Evolutionary conservation across 306 rosid species (phyloP).

Genomic region (Medicago arabica): DNA sequence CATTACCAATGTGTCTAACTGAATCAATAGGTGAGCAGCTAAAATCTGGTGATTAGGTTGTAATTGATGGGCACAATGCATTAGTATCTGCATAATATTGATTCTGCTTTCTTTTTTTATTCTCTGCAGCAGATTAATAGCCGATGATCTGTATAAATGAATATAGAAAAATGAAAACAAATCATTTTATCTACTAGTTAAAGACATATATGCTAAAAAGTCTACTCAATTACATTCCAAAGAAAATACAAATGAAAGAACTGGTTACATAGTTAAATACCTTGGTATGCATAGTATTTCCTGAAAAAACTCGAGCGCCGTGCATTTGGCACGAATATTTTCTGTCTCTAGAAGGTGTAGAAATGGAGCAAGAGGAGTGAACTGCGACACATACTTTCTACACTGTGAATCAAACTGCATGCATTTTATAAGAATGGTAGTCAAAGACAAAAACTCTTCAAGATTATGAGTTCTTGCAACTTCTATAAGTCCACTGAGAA

Average conservation of each 20-base stretch:
- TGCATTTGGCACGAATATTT: constrained; percentile 54
- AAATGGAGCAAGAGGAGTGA: constrained; percentile 70
- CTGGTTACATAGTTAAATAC: constrained; percentile 49
- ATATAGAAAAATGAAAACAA: background rate
- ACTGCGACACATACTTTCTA: constrained; percentile 67
- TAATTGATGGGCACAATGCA: constrained; percentile 61
- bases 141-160: constrained; percentile 58
- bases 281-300: constrained; percentile 77
- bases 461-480: constrained; percentile 65
- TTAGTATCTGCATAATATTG: constrained; percentile 61
- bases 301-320: constrained; percentile 72
- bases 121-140: constrained; percentile 66
- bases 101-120: constrained; percentile 59
- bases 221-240: constrained; percentile 11
- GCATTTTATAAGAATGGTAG: constrained; percentile 72
- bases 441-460: constrained; percentile 66
- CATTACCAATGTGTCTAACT: constrained; percentile 66
- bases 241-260: constrained; percentile 22
- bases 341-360: constrained; percentile 63
- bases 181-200: background rate
- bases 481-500: constrained; percentile 70
- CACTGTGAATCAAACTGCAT: constrained; percentile 70
- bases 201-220: constrained; percentile 15
- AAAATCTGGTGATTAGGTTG: constrained; percentile 69
- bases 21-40: constrained; percentile 76